A percentile compares a stretch with the other conserved stretches of the same genome.
phyloP scores from a whole-genome alignment of 2,329 filamentous ascomycete genomes.

The Fusarium miscanthi region DNA sequence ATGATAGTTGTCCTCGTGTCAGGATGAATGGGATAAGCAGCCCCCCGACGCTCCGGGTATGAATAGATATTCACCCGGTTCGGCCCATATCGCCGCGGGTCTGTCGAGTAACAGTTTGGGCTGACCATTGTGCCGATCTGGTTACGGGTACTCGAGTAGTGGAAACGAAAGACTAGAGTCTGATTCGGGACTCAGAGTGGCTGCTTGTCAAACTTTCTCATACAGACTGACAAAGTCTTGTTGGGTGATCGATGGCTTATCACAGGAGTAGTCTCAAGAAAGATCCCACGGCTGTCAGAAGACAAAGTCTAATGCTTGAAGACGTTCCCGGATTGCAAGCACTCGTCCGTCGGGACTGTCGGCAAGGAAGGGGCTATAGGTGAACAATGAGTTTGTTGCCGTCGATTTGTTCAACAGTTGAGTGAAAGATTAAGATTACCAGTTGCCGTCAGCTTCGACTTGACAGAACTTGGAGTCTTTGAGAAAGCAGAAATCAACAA shows the following conservation, averaged over 20 bases:
- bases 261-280: neutral
- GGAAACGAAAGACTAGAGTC: conserved; percentile 9
- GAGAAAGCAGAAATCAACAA: conserved; percentile 7
- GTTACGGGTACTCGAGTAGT: neutral
- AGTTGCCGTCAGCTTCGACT: neutral
- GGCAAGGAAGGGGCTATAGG: conserved; percentile 9
- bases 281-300: neutral
- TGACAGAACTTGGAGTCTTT: neutral
- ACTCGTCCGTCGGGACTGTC: conserved; percentile 30
- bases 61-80: conserved; percentile 32
- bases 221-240: conserved; percentile 15
- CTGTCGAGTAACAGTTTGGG: conserved; percentile 34
- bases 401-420: neutral
- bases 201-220: conserved; percentile 12
- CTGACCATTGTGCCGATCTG: conserved; percentile 34
- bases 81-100: conserved; percentile 30
- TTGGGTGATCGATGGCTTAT: neutral
- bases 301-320: conserved; percentile 13
- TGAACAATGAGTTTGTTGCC: neutral
- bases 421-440: conserved; percentile 8
- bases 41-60: conserved; percentile 36
- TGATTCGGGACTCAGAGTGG: neutral
- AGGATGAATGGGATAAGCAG: conserved; percentile 31
- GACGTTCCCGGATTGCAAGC: conserved; percentile 23
- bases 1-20: conserved; percentile 45